Conservation (phyloP, 2,329 filamentous ascomycete genomes). For the Ophiosphaerella narmari region DNA sequence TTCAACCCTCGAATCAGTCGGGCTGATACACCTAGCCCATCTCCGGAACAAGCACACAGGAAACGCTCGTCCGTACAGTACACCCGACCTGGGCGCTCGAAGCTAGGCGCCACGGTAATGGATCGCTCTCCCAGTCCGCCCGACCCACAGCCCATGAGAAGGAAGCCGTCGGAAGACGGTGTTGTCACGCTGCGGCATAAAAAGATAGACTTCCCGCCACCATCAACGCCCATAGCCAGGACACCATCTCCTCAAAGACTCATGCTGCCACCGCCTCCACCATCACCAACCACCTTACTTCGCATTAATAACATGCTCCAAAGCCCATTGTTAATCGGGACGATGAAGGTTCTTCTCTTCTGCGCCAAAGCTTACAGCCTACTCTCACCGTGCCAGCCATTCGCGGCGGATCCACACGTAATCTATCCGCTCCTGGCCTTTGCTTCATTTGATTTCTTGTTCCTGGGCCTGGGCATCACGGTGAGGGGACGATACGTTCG, state of each 20-base stretch:
- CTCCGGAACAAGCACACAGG: slow-evolving; percentile 26
- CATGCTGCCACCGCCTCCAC: slow-evolving; percentile 42
- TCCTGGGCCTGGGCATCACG: slow-evolving; percentile 27
- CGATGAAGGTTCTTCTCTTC: slow-evolving; percentile 66
- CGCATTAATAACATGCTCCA: slow-evolving; percentile 17
- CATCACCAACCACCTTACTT: slow-evolving; percentile 12
- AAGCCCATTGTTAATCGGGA: slow-evolving; percentile 36
- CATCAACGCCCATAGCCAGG: slow-evolving; percentile 17
- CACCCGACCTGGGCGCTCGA: slow-evolving; percentile 36
- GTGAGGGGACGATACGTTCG: slow-evolving; percentile 20
- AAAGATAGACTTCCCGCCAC: slow-evolving; percentile 32
- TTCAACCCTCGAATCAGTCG: slow-evolving; percentile 49
- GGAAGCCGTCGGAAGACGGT: slow-evolving; percentile 31
- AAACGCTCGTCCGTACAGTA: slow-evolving; percentile 34
- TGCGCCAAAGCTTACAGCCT: slow-evolving; percentile 70
- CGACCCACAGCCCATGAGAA: slow-evolving; percentile 12
- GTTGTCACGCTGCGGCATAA: slow-evolving; percentile 37
- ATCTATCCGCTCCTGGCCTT: slow-evolving; percentile 70
- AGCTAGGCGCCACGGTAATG: slow-evolving; percentile 37
- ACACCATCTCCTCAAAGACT: slow-evolving; percentile 30
- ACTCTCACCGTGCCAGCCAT: slow-evolving; percentile 71
- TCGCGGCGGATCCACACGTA: slow-evolving; percentile 66
- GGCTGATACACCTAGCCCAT: slow-evolving; percentile 49
- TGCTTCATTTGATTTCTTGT: slow-evolving; percentile 66
- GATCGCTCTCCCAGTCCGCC: slow-evolving; percentile 44